Percentiles rank a stretch among this genome's conserved stretches.
Conservation (phyloP, 306 rosid genomes). For the Canavalia ensiformis region DNA sequence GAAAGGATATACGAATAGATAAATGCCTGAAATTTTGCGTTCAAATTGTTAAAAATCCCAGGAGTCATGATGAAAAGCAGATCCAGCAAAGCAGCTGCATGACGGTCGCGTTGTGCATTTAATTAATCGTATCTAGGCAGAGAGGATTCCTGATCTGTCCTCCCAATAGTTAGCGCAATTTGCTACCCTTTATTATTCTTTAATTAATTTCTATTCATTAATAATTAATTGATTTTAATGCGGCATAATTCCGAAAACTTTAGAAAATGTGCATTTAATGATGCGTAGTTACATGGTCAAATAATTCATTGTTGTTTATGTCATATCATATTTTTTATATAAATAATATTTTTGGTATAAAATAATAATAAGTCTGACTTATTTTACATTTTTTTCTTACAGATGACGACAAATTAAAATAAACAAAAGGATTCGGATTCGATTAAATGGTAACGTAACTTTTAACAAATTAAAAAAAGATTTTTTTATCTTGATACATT, state of each 20-base stretch:
- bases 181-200: neutral
- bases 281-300: neutral
- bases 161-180: neutral
- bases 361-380: too few relatives aligned
- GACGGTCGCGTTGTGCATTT: conserved; percentile 4
- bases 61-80: neutral
- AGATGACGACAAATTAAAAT: too few relatives aligned
- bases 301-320: too few relatives aligned
- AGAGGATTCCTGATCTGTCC: neutral
- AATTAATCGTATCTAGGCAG: neutral
- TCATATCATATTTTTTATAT: too few relatives aligned
- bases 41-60: neutral
- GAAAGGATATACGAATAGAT: neutral
- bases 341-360: too few relatives aligned
- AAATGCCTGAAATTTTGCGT: conserved; percentile 5
- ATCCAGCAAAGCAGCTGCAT: neutral
- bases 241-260: neutral
- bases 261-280: neutral
- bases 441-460: too few relatives aligned
- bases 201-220: neutral
- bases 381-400: too few relatives aligned
- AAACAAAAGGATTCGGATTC: too few relatives aligned
- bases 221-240: neutral
- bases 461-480: too few relatives aligned
- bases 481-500: too few relatives aligned